These are phyloP conservation scores for Exophiala alcalophila DNA, from an alignment of 2,329 filamentous ascomycete genomes.

Conservation along the genomic window DNA sequence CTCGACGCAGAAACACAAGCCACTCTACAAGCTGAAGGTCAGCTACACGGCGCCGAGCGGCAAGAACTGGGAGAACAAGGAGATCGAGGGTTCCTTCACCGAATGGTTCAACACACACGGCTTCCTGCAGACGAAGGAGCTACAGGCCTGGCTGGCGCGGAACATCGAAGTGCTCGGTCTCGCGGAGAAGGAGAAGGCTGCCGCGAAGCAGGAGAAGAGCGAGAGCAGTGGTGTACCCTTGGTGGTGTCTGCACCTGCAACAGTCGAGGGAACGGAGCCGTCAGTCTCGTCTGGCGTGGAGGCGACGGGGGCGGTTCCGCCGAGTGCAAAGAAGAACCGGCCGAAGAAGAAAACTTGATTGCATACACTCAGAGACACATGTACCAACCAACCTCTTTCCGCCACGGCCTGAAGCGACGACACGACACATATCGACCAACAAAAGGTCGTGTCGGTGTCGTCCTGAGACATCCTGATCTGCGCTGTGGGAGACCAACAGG, in stretches of 20 bases:
- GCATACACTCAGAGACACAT: too few relatives aligned
- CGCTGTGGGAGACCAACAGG: too few relatives aligned
- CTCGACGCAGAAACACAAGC: slow-evolving; percentile 72
- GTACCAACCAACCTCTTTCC: too few relatives aligned
- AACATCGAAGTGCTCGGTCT: slow-evolving; percentile 56
- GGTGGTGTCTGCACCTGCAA: slow-evolving; percentile 1
- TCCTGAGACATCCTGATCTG: too few relatives aligned
- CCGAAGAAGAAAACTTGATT: slow-evolving; percentile 22
- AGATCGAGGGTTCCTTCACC: slow-evolving; percentile 57
- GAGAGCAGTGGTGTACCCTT: slow-evolving; percentile 3
- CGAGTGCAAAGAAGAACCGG: slow-evolving; percentile 18
- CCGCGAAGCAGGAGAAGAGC: slow-evolving; percentile 10
- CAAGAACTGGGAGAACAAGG: slow-evolving; percentile 44
- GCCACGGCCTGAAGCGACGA: too few relatives aligned
- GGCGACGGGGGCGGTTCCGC: background rate
- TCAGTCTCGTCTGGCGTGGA: slow-evolving; percentile 13
- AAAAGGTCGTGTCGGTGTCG: too few relatives aligned
- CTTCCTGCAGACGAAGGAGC: slow-evolving; percentile 58
- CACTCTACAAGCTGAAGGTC: slow-evolving; percentile 74
- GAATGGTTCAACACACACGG: slow-evolving; percentile 59
- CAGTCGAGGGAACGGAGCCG: background rate
- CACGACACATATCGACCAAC: too few relatives aligned
- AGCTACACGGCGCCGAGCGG: slow-evolving; percentile 40
- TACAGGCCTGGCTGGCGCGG: slow-evolving; percentile 60
- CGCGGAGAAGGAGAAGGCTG: slow-evolving; percentile 37